Evolutionary conservation across 225 moss, liverwort and hornwort genomes (phyloP).

Genomic region (Lunularia cruciata): DNA sequence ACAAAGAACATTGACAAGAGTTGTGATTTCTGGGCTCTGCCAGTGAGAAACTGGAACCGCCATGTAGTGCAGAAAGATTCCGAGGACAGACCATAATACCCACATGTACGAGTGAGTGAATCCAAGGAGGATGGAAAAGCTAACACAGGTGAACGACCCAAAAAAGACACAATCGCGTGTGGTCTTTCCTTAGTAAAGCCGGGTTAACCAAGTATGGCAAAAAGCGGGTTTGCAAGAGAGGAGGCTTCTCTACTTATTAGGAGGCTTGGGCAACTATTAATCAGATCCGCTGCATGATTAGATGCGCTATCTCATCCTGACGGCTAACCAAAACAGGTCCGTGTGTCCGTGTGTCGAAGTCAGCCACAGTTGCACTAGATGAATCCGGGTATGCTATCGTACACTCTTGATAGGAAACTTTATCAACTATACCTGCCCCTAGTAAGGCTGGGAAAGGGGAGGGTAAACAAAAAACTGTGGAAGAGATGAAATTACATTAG

Average conservation of each 20-base stretch:
- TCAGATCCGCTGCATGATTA: slow-evolving; percentile 27
- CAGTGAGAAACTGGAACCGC: slow-evolving; percentile 10
- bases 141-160: neutral
- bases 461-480: slow-evolving; percentile 42
- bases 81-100: slow-evolving; percentile 3
- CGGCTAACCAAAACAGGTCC: slow-evolving; percentile 21
- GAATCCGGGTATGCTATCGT: slow-evolving; percentile 80
- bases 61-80: neutral
- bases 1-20: neutral
- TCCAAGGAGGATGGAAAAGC: slow-evolving; percentile 4
- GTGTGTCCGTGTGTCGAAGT: slow-evolving; percentile 35
- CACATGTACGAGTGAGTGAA: slow-evolving; percentile 8
- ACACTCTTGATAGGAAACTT: slow-evolving; percentile 80
- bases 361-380: slow-evolving; percentile 62
- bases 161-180: slow-evolving; percentile 14
- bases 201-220: slow-evolving; percentile 19
- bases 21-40: neutral
- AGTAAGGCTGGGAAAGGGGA: slow-evolving; percentile 45
- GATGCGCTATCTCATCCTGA: slow-evolving; percentile 14
- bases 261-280: slow-evolving; percentile 10
- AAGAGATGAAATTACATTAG: slow-evolving; percentile 56
- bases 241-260: slow-evolving; percentile 20
- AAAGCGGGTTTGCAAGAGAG: slow-evolving; percentile 28
- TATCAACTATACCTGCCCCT: slow-evolving; percentile 65
- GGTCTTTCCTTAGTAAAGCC: slow-evolving; percentile 16